Base-by-base conservation (phyloP, 2,329 filamentous ascomycete genomes). In the Pseudophaeomoniella oleicola region DNA sequence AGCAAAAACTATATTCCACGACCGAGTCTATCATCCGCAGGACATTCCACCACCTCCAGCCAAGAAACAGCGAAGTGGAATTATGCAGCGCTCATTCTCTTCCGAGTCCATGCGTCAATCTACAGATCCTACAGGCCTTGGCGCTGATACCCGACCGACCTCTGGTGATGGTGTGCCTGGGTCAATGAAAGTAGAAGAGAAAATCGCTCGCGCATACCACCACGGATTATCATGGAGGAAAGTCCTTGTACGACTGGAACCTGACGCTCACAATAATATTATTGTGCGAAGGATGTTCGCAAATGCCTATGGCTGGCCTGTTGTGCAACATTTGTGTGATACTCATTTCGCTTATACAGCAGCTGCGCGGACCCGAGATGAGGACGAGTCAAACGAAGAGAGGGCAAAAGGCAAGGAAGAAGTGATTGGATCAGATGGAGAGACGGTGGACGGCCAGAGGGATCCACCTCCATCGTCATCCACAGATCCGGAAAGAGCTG, bases 181-280 rank as follows among this genome's bases (percentile, higher is more conserved):
- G 55, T 63, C 22, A 44, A 87, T 96, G 75, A 84, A 82, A 43
- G 86, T 96, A 1, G 90, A 98, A 57, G 90, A 98, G 57, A 96
- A 94, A 60, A 98, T 98, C 46, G 90, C 90, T 2, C 75, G 90
- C 33, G 90, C 86, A 11, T 98, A 98, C 59, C 90, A 98, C 56
- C 76, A 78, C 10, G 85, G 85, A 44, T 62, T 98, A 14, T 83
- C 84, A 2, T 98, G 90, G 90, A 81, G 90, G 32, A 98, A 98
- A 55, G 90, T 98, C 1, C 72, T 98, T 3, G 90, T 98, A 11
- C 81, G 90, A 37, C 68, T 98, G 2, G 88, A 98, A 54, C 90
- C 90, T 0, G 90, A 98, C 58, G 90, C 90, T 0, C 90, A 98
- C 62, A 98, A 98, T 59, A 98, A 98, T 57, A 93, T 98, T 46